Conservation (phyloP, 371 early-diverging fungal species). For the Homolaphlyctis polyrhiza region DNA sequence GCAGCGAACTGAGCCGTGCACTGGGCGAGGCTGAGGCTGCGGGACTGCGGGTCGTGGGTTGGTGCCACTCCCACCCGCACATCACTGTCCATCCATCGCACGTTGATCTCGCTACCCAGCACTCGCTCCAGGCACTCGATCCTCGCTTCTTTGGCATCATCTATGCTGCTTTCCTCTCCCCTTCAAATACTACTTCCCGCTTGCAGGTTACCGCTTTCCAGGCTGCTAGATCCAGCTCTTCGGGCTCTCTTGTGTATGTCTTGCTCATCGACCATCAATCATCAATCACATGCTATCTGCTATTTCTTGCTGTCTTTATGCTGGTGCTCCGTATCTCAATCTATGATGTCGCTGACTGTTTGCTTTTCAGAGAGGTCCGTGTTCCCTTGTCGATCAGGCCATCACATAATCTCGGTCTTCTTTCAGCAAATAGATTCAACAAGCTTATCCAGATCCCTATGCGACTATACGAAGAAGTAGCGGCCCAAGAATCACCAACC, state of each 20-base stretch:
- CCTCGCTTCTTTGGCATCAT: constrained; percentile 65
- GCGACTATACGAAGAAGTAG: neutral
- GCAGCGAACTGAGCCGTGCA: constrained; percentile 61
- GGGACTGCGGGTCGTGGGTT: constrained; percentile 59
- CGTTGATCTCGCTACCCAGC: constrained; percentile 66
- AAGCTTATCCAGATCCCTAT: neutral
- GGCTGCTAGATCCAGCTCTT: too few relatives aligned
- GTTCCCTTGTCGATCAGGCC: neutral
- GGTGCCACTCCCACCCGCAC: constrained; percentile 67
- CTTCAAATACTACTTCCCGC: constrained; percentile 14
- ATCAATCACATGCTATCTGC: neutral
- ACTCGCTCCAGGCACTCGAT: constrained; percentile 62
- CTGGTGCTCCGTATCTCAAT: neutral
- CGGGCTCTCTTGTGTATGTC: neutral
- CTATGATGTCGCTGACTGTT: too few relatives aligned
- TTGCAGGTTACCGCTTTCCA: constrained; percentile 23
- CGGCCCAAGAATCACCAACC: neutral
- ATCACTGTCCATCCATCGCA: constrained; percentile 73
- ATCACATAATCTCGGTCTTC: neutral
- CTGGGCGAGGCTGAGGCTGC: constrained; percentile 60
- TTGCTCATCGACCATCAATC: neutral
- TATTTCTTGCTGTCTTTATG: neutral
- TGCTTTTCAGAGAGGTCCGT: neutral
- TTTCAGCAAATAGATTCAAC: neutral
- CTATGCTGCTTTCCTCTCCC: constrained; percentile 60